Base-by-base conservation (phyloP, 345 rosid species). In the Gossypium bickii region DNA sequence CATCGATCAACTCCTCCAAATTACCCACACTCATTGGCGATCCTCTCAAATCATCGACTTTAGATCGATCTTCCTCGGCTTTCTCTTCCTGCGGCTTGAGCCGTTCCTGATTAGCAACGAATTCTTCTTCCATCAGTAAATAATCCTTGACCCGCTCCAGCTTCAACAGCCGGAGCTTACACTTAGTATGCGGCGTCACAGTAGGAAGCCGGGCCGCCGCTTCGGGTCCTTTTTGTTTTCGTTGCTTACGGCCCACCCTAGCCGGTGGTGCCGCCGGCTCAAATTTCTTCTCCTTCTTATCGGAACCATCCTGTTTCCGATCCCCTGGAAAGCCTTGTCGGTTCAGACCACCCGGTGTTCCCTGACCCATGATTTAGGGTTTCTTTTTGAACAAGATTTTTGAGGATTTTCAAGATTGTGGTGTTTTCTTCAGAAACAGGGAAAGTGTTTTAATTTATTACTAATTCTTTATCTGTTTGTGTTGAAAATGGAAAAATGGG, bases 11-110 rank as follows among this genome's bases (percentile, higher is more conserved):
- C 83, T 96, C 99, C 83, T 93, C 99, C 74, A 96, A 77, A 74
- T 92, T 96, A 0, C 97, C 99, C 18, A 96, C 98, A 72, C 97
- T 92, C 99, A 96, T 93, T 1, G 99, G 98, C 1, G 94, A 89
- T 0, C 98, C 97, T 63, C 98, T 86, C 75, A 96, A 86, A 77
- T 93, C 97, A 72, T 96, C 97, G 41, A 96, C 99, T 77, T 89
- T 90, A 38, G 97, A 93, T 70, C 97, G 85, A 68, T 93, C 98
- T 78, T 92, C 98, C 85, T 96, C 97, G 6, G 94, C 97, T 81
- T 90, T 93, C 88, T 96, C 98, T 72, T 96, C 98, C 83, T 92
- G 97, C 53, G 97, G 99, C 81, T 93, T 96, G 73, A 93, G 75
- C 44, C 98, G 79, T 84, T 93, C 97, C 80, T 93, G 98, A 65